A percentile compares a stretch with the other conserved stretches of the same genome.
Conservation (phyloP, 352 stramenopile genomes). For the Phytophthora cactorum region DNA sequence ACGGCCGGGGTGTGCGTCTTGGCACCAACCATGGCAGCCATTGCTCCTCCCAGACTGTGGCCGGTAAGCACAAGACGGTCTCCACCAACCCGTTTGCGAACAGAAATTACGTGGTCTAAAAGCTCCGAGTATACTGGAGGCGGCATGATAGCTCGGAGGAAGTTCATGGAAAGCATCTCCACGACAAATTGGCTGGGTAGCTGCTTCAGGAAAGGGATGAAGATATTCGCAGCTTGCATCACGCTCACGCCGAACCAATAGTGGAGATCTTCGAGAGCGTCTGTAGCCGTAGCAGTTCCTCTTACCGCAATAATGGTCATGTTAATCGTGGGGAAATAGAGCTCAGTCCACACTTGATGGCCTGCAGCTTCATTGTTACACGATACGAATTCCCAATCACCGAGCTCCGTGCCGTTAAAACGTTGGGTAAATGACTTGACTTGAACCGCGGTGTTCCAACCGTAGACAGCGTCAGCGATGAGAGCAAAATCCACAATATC, state of each 20-base stretch:
- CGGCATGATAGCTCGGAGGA: conserved; percentile 75
- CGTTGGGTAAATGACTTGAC: conserved; percentile 76
- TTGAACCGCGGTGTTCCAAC: conserved; percentile 80
- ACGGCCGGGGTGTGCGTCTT: conserved; percentile 82
- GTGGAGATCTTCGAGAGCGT: conserved; percentile 87
- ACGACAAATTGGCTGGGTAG: conserved; percentile 81
- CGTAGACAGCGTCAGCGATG: conserved; percentile 84
- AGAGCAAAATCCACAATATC: conserved; percentile 88
- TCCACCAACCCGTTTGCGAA: conserved; percentile 73
- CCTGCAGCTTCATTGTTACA: conserved; percentile 69
- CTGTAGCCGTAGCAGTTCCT: conserved; percentile 80
- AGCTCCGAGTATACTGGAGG: conserved; percentile 80
- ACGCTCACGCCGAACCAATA: conserved; percentile 89
- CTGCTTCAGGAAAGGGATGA: conserved; percentile 88
- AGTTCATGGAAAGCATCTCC: conserved; percentile 81
- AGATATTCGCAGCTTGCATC: conserved; percentile 88
- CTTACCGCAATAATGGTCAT: conserved; percentile 87
- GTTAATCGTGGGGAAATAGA: conserved; percentile 85
- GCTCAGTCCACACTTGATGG: conserved; percentile 87
- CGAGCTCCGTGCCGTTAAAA: conserved; percentile 80
- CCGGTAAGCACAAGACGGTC: conserved; percentile 80
- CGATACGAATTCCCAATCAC: conserved; percentile 77
- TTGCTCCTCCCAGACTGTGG: conserved; percentile 84
- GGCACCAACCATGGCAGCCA: conserved; percentile 86
- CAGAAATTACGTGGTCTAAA: conserved; percentile 59